Base-by-base conservation (phyloP, 495 filamentous ascomycete species). In the Penicillium macrosclerotiorum region DNA sequence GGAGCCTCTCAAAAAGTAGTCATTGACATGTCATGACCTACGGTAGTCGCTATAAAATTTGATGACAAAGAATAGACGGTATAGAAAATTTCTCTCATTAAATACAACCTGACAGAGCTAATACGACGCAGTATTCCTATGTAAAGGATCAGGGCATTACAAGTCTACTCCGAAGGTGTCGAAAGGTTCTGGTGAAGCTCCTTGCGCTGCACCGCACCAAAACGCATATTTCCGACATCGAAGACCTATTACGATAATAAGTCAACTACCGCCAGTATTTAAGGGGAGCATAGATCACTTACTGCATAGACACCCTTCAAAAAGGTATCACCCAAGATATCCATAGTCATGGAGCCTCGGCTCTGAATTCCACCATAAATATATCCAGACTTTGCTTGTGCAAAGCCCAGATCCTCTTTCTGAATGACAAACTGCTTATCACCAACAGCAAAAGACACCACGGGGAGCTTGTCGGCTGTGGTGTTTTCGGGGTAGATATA, bases 361-460 rank as follows among this genome's bases (percentile, higher is more conserved):
- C 78, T 83, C 69, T 92, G 88, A 32, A 92, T 83, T 5, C 85
- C 85, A 11, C 86, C 88, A 59, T 88, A 92, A 47, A 78, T 72
- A 60, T 78, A 76, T 1, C 75, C 75, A 26, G 77, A 63, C 27
- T 78, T 81, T 4, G 78, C 80, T 26, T 73, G 66, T 3, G 81
- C 79, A 48, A 89, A 89, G 3, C 76, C 74, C 6, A 90, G 60
- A 54, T 87, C 83, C 52, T 86, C 80, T 63, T 88, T 88, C 63
- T 87, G 83, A 31, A 92, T 71, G 17, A 69, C 57, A 57, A 88
- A 88, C 45, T 83, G 73, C 45, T 73, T 73, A 33, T 71, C 75
- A 18, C 87, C 87, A 30, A 90, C 75, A 5, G 81, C 86, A 45
- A 92, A 76, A 24, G 78, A 78, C 36, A 92, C 71, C 5, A 73